Percentiles rank a stretch among this genome's conserved stretches.
phyloP scores from a whole-genome alignment of 2,329 filamentous ascomycete species.

The Botryosphaeria dothidea region DNA sequence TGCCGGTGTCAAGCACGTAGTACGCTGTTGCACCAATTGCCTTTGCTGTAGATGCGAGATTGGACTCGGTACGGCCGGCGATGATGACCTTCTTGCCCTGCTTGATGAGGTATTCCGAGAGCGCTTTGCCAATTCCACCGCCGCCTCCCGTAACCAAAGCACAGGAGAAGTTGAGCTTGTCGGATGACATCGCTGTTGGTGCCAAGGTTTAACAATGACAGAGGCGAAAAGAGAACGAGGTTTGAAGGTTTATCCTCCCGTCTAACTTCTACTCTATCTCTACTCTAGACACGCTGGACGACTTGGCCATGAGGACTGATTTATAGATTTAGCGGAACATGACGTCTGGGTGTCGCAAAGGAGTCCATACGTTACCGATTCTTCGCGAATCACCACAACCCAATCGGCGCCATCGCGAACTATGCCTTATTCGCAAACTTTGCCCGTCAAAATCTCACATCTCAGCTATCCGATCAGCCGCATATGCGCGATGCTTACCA shows the following conservation, averaged over 20 bases:
- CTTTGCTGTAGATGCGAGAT: slow-evolving; percentile 45
- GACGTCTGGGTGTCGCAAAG: background rate
- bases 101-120: slow-evolving; percentile 48
- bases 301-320: background rate
- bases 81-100: slow-evolving; percentile 55
- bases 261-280: background rate
- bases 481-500: background rate
- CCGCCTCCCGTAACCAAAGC: slow-evolving; percentile 49
- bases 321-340: background rate
- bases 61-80: slow-evolving; percentile 57
- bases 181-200: background rate
- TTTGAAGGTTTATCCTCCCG: too few species aligned
- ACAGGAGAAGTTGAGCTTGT: slow-evolving; percentile 41
- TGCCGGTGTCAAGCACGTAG: slow-evolving; percentile 55
- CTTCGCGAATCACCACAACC: background rate
- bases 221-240: too few species aligned
- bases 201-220: background rate
- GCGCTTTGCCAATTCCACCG: slow-evolving; percentile 54
- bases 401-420: background rate
- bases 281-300: background rate
- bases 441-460: background rate
- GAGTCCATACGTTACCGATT: background rate
- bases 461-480: background rate
- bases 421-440: background rate
- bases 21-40: slow-evolving; percentile 52